Base-by-base conservation (phyloP, 768 basidiomycete genomes). In the Hygrophoropsis aurantiaca region DNA sequence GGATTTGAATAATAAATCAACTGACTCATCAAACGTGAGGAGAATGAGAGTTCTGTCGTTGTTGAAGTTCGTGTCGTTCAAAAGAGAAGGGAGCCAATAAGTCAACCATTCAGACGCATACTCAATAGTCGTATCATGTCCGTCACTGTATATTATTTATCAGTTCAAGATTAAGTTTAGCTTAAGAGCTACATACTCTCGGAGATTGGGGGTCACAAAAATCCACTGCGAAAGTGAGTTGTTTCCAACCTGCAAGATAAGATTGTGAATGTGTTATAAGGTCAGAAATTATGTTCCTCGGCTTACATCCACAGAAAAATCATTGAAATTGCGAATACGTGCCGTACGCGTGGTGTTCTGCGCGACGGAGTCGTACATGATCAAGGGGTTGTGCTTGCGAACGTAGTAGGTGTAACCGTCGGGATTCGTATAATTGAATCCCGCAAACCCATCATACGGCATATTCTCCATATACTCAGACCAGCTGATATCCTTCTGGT, bases 21-120 rank as follows among this genome's bases (percentile, higher is more conserved):
- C 74, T 33, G 65, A 80, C 64, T 85, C 83, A 44, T 86, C 84
- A 44, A 85, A 85, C 0, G 81, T 84, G 43, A 85, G 55, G 8
- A 83, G 54, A 55, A 85, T 77, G 42, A 86, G 65, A 1, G 84
- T 84, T 18, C 58, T 64, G 40, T 71, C 61, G 46, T 65, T 71
- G 59, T 85, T 84, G 66, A 86, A 84, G 43, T 66, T 63, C 5
- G 64, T 39, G 60, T 84, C 66, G 2, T 65, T 46, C 33, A 85
- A 73, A 10, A 83, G 56, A 1, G 82, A 79, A 11, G 69, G 23
- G 25, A 86, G 65, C 71, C 77, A 85, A 53, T 62, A 78, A 19
- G 57, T 51, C 21, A 81, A 53, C 76, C 77, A 85, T 6, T 56
- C 49, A 9, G 64, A 63, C 3, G 70, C 64, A 51, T 75, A 81